Evolutionary conservation across 805 yeast genomes (phyloP), one percentile per base, ranked within the genome.

Genomic region (Ogataea polymorpha): DNA sequence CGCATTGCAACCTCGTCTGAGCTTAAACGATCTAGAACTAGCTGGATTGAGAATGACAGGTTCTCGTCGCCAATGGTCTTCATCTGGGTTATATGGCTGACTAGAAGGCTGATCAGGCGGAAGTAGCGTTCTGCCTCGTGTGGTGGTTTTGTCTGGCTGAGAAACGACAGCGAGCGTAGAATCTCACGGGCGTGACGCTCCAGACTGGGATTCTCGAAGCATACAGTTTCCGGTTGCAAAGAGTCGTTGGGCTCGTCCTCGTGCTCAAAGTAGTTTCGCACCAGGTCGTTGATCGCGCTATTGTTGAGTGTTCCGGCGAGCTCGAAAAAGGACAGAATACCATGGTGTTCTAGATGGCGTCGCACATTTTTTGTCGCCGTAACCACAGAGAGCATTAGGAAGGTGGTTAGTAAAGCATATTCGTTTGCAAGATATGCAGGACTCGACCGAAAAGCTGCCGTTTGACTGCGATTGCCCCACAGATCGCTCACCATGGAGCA

Each of bases 331-430:
- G 69, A 61, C 14, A 68, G 70, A 9, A 86, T 58, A 0, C 86
- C 85, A 12, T 76, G 72, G 11, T 80, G 72, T 45, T 71, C 71
- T 42, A 86, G 65, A 50, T 71, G 81, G 1, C 80, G 70, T 37
- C 95, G 72, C 9, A 86, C 59, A 46, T 75, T 77, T 7, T 75
- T 65, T 38, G 93, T 66, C 36, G 69, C 78, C 49, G 68, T 73
- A 11, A 78, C 70, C 14, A 90, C 69, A 1, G 88, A 79, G 51
- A 81, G 80, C 24, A 88, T 67, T 30, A 91, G 69, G 28, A 86
- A 73, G 68, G 88, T 67, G 0, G 95, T 80, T 3, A 86, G 71
- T 36, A 82, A 63, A 12, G 84, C 73, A 59, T 86, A 90, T 42
- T 89, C 96, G 32, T 50, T 45, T 11, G 54, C 39, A 2, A 48